phyloP scores from a whole-genome alignment of 495 filamentous ascomycete genomes.

The Aspergillus biplanus region DNA sequence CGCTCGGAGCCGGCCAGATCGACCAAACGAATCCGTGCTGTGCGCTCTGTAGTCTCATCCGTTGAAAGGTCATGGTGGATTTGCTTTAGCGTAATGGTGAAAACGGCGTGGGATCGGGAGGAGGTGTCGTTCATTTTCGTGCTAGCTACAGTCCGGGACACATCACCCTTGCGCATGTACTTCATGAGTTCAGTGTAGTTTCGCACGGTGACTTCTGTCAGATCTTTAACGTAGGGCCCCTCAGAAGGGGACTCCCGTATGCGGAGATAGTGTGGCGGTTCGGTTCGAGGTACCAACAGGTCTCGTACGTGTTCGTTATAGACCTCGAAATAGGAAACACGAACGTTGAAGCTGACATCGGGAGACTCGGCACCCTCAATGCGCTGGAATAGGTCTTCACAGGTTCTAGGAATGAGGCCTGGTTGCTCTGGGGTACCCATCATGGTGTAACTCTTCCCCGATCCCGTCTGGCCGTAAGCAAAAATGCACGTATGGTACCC shows the following conservation, averaged over 20 bases:
- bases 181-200: conserved; percentile 82
- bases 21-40: conserved; percentile 90
- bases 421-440: conserved; percentile 91
- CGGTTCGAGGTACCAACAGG: conserved; percentile 75
- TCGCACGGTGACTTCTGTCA: conserved; percentile 88
- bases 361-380: conserved; percentile 83
- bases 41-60: conserved; percentile 93
- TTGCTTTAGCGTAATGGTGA: conserved; percentile 96
- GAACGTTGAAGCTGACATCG: conserved; percentile 93
- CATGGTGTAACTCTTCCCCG: conserved; percentile 99
- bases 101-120: conserved; percentile 92
- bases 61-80: conserved; percentile 93
- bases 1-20: conserved; percentile 95
- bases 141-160: conserved; percentile 85
- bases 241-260: conserved; percentile 94
- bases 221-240: conserved; percentile 96
- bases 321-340: conserved; percentile 98
- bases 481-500: conserved; percentile 99
- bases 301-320: conserved; percentile 99
- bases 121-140: conserved; percentile 99
- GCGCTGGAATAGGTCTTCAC: conserved; percentile 92
- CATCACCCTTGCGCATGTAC: conserved; percentile 88
- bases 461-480: conserved; percentile 97
- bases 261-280: conserved; percentile 89
- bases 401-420: conserved; percentile 95